Conservation (phyloP, 2,329 filamentous ascomycete species). For the Colletotrichum cereale region DNA sequence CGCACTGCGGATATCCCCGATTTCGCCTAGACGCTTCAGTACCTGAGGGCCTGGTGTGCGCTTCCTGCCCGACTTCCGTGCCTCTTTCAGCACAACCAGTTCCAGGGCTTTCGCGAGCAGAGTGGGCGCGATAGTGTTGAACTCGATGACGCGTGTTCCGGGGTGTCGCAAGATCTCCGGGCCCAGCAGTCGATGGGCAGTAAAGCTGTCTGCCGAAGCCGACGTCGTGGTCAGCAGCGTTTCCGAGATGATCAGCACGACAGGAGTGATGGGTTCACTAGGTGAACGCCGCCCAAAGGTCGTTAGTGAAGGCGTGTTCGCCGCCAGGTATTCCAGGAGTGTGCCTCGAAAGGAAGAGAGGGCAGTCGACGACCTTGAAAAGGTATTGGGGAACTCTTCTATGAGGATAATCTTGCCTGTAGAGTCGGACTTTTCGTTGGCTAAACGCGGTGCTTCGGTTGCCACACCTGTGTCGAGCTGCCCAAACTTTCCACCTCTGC, state of each 20-base stretch:
- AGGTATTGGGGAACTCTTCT: slow-evolving; percentile 86
- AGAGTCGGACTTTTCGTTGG: slow-evolving; percentile 41
- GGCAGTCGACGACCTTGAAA: slow-evolving; percentile 73
- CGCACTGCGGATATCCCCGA: slow-evolving; percentile 94
- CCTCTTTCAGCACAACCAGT: slow-evolving; percentile 85
- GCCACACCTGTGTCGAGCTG: slow-evolving; percentile 67
- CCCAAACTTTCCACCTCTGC: slow-evolving; percentile 82
- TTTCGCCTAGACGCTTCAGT: slow-evolving; percentile 83
- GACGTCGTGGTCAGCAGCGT: slow-evolving; percentile 88
- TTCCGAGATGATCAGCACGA: slow-evolving; percentile 93
- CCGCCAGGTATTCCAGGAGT: slow-evolving; percentile 80
- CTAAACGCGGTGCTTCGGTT: slow-evolving; percentile 20
- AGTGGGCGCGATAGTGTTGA: slow-evolving; percentile 91
- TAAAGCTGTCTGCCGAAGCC: slow-evolving; percentile 90
- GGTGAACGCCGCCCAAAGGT: slow-evolving; percentile 57
- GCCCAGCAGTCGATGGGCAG: slow-evolving; percentile 88
- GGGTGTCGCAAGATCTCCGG: slow-evolving; percentile 87
- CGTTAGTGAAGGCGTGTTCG: slow-evolving; percentile 70
- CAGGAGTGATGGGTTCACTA: slow-evolving; percentile 70
- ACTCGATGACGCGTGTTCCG: slow-evolving; percentile 84
- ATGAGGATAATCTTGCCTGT: slow-evolving; percentile 75
- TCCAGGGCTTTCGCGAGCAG: slow-evolving; percentile 88
- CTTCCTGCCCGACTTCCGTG: slow-evolving; percentile 79
- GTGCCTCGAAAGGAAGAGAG: slow-evolving; percentile 80
- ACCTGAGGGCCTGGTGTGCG: slow-evolving; percentile 83